Evolutionary conservation across 345 rosid genomes (phyloP).

Genomic region (Streptanthus diversifolius): DNA sequence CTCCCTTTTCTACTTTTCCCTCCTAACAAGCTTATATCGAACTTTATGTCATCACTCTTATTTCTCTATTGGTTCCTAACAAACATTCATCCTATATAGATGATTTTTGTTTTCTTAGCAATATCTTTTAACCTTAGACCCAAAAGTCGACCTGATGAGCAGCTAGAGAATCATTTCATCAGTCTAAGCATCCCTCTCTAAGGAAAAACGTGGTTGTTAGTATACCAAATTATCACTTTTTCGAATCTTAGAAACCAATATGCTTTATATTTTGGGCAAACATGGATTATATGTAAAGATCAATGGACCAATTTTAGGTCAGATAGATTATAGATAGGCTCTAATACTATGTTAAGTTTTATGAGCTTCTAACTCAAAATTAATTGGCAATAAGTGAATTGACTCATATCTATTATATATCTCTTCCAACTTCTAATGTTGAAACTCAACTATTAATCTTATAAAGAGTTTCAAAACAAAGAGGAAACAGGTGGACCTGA

Average conservation of each 20-base stretch:
- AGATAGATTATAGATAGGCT: no score
- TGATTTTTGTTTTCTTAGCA: no score
- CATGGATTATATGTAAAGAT: no score
- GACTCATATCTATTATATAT: no score
- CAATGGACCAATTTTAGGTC: no score
- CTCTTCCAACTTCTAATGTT: no score
- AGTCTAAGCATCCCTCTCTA: background rate
- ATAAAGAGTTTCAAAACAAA: background rate
- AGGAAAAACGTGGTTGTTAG: background rate
- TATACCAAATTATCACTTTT: background rate
- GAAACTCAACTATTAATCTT: no score
- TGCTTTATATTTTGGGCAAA: background rate
- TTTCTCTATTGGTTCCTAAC: background rate
- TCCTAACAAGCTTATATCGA: background rate
- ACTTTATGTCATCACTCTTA: background rate
- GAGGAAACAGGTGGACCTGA: conserved; percentile 49
- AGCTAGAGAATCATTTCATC: background rate
- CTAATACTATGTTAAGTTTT: no score
- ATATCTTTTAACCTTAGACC: background rate
- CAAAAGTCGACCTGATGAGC: background rate
- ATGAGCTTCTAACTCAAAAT: no score
- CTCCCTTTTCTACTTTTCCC: background rate
- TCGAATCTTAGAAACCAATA: no score
- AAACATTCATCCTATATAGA: background rate
- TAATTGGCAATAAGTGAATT: no score